Conservation (phyloP, 495 filamentous ascomycete species). For the Aspergillus campestris region DNA sequence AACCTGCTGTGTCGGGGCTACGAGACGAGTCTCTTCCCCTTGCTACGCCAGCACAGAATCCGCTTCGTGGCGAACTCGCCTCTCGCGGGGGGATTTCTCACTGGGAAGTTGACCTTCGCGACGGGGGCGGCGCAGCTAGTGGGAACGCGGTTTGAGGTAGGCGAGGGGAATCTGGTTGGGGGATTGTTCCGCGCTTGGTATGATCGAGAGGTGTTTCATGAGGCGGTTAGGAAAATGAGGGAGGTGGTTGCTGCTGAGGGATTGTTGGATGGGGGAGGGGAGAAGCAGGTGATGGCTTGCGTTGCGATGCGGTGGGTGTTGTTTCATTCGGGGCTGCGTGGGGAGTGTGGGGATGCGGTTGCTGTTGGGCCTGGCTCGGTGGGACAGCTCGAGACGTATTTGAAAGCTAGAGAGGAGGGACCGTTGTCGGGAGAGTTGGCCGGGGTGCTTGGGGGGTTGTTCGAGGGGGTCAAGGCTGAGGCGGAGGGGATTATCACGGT, state of each 20-base stretch:
- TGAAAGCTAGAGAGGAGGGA: too few relatives aligned
- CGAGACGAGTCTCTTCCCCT: conserved; percentile 44
- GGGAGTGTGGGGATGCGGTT: too few relatives aligned
- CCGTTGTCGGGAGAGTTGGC: too few relatives aligned
- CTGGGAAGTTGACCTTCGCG: conserved; percentile 24
- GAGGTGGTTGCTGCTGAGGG: conserved; percentile 7
- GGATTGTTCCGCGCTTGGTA: conserved; percentile 13
- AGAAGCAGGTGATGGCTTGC: too few relatives aligned
- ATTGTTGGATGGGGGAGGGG: too few relatives aligned
- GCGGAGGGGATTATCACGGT: too few relatives aligned
- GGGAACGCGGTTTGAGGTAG: conserved; percentile 21
- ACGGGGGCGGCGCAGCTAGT: conserved; percentile 3
- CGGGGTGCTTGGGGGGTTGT: too few relatives aligned
- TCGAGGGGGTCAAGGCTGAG: too few relatives aligned
- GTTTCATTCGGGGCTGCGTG: too few relatives aligned
- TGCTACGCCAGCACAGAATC: conserved; percentile 41
- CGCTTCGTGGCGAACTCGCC: conserved; percentile 37
- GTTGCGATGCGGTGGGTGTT: too few relatives aligned
- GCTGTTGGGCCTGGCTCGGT: too few relatives aligned
- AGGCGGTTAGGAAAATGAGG: conserved; percentile 13
- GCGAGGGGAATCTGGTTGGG: conserved; percentile 14
- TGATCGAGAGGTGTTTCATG: conserved; percentile 14
- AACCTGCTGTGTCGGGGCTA: conserved; percentile 30
- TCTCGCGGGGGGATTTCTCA: conserved; percentile 43
- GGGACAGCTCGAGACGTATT: too few relatives aligned